Conservation (phyloP, 2,329 filamentous ascomycete genomes). For the Fusarium acutatum region DNA sequence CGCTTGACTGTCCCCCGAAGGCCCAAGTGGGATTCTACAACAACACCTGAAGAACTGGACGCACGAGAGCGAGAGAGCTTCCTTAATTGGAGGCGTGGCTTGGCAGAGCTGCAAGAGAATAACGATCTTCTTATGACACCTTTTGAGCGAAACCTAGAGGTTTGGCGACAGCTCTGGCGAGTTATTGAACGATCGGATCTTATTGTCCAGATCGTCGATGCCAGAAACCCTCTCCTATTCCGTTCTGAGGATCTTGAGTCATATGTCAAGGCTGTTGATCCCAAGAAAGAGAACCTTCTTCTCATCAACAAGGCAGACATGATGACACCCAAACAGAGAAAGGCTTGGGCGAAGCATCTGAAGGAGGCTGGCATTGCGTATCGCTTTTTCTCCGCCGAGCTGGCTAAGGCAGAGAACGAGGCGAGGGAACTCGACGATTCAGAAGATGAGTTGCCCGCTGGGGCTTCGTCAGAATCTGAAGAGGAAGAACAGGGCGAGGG, state of each 20-base stretch:
- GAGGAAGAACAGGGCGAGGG: conserved; percentile 41
- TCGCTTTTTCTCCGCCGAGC: conserved; percentile 93
- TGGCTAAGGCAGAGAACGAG: conserved; percentile 91
- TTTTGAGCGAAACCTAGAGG: conserved; percentile 95
- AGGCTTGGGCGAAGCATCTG: conserved; percentile 87
- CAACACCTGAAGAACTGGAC: conserved; percentile 85
- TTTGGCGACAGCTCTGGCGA: conserved; percentile 97
- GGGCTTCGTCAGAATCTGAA: conserved; percentile 33
- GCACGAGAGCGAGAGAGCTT: conserved; percentile 80
- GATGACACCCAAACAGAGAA: conserved; percentile 89
- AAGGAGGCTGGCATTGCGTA: conserved; percentile 83
- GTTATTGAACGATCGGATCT: conserved; percentile 97
- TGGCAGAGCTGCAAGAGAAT: conserved; percentile 93
- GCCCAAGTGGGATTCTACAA: conserved; percentile 86
- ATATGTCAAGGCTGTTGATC: conserved; percentile 93
- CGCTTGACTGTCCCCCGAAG: conserved; percentile 88
- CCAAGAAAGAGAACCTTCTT: conserved; percentile 87
- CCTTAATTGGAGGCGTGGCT: conserved; percentile 85
- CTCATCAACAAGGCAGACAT: conserved; percentile 99
- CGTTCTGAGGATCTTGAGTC: conserved; percentile 90
- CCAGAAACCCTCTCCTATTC: conserved; percentile 92
- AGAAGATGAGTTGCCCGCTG: conserved; percentile 48
- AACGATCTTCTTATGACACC: conserved; percentile 97
- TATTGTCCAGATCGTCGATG: conserved; percentile 98
- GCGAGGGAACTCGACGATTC: conserved; percentile 65